Percentiles rank a stretch among this genome's conserved stretches.
Conservation (phyloP, 129 eudicot genomes). For the Helianthus annuus region DNA sequence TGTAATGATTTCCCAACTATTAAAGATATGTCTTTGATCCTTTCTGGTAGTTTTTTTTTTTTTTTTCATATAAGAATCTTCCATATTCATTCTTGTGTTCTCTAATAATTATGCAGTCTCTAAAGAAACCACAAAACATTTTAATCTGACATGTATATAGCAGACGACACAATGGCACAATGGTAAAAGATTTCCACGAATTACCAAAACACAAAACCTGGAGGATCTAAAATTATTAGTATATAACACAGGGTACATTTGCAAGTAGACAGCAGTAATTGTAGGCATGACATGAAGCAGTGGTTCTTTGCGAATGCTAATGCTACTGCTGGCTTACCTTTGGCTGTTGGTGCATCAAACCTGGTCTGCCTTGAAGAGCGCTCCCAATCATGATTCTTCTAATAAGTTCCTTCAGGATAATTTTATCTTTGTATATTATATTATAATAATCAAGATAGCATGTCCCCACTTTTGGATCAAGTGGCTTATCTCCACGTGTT, state of each 20-base stretch:
- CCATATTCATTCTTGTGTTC: too few relatives aligned
- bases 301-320: slow-evolving; percentile 21
- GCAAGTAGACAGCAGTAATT: slow-evolving; percentile 18
- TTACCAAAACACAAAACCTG: too few relatives aligned
- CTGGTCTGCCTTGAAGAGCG: slow-evolving; percentile 70
- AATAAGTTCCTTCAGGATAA: slow-evolving; percentile 32
- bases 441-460: neutral
- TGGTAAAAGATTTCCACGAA: too few relatives aligned
- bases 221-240: too few relatives aligned
- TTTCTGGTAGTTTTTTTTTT: too few relatives aligned
- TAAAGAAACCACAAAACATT: too few relatives aligned
- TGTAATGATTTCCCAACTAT: too few relatives aligned
- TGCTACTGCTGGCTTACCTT: slow-evolving; percentile 8
- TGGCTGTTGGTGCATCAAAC: slow-evolving; percentile 36
- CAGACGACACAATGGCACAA: too few relatives aligned
- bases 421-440: neutral
- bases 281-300: slow-evolving; percentile 52
- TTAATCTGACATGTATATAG: too few relatives aligned
- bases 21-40: too few relatives aligned
- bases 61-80: too few relatives aligned
- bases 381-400: slow-evolving; percentile 39
- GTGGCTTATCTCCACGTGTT: slow-evolving; percentile 45
- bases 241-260: slow-evolving; percentile 18
- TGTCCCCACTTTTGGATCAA: slow-evolving; percentile 28
- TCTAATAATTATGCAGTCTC: too few relatives aligned